Evolutionary conservation across 495 filamentous ascomycete genomes (phyloP), one percentile per base, ranked within the genome.

Genomic region (Neurospora sp.): DNA sequence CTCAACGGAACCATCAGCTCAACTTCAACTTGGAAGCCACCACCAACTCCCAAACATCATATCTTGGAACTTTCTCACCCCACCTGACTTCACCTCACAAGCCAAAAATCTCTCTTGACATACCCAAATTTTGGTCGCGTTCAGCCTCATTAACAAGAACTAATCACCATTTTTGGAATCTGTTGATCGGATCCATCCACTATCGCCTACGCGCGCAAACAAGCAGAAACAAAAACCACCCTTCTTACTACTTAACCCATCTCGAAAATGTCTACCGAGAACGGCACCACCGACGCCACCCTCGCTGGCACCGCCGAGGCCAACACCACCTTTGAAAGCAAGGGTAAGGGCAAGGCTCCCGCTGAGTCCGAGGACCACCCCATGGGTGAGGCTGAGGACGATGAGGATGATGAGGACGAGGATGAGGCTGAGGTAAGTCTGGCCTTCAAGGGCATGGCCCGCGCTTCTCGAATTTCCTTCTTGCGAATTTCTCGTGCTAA

Each of bases 331-430:
- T 75, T 77, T 73, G 79, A 82, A 59, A 61, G 71, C 73, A 84
- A 86, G 74, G 79, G 81, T 73, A 85, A 86, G 78, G 85, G 86
- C 77, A 94, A 94, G 83, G 91, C 89, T 75, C 86, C 89, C 76
- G 88, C 85, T 39, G 71, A 76, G 68, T 78, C 79, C 12, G 77
- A 85, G 77, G 71, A 84, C 73, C 75, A 82, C 69, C 77, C 85
- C 81, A 90, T 91, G 88, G 89, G 86, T 38, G 90, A 93, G 71
- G 91, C 91, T 40, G 88, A 88, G 1, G 89, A 91, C 37, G 89
- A 87, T 44, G 88, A 89, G 68, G 86, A 86, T 3, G 91, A 93
- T 59, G 86, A 92, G 46, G 85, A 86, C 40, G 84, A 84, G n/a
- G 87, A 82, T 68, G 86, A 91, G 73, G 18, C 53, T 18, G 85